Conservation (phyloP, 2,329 filamentous ascomycete genomes). For the Malbranchea cinnamomea region DNA sequence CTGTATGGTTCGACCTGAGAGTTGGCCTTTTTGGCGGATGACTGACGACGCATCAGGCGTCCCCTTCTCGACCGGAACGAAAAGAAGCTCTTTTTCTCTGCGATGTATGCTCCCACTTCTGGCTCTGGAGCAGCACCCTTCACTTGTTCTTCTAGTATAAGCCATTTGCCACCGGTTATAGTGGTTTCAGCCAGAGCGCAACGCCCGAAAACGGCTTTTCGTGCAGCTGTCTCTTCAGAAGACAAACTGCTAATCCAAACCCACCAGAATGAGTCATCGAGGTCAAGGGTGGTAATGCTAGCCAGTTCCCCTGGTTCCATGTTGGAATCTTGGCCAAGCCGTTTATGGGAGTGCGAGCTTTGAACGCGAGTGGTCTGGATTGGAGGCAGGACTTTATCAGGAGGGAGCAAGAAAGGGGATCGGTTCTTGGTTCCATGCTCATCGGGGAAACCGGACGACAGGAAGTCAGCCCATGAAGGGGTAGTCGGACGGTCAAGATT, state of each 20-base stretch:
- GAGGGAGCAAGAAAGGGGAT: slow-evolving; percentile 64
- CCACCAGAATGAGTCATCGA: slow-evolving; percentile 99
- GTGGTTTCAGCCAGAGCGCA: slow-evolving; percentile 84
- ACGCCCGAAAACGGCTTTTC: slow-evolving; percentile 86
- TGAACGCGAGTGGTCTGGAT: slow-evolving; percentile 56
- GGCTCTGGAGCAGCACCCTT: slow-evolving; percentile 81
- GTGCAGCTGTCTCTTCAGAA: slow-evolving; percentile 66
- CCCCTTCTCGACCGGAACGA: slow-evolving; percentile 62
- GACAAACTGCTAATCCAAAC: slow-evolving; percentile 97
- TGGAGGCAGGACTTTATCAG: slow-evolving; percentile 79
- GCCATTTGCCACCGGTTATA: slow-evolving; percentile 69
- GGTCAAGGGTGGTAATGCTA: slow-evolving; percentile 69
- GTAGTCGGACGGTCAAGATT: slow-evolving; percentile 73
- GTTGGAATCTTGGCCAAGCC: slow-evolving; percentile 51
- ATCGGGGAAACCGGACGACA: slow-evolving; percentile 84
- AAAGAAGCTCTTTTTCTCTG: slow-evolving; percentile 90
- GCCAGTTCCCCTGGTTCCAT: slow-evolving; percentile 88
- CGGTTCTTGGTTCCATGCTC: slow-evolving; percentile 48
- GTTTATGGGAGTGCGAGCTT: slow-evolving; percentile 73
- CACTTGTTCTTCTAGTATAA: slow-evolving; percentile 91
- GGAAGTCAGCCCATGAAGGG: slow-evolving; percentile 94
- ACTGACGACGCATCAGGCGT: slow-evolving; percentile 54
- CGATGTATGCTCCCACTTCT: slow-evolving; percentile 73
- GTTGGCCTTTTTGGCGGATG: slow-evolving; percentile 45
- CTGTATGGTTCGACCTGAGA: slow-evolving; percentile 38